These are phyloP conservation scores for Exophiala bonariae DNA, from an alignment of 2,329 filamentous ascomycete genomes.

Conservation along the genomic window DNA sequence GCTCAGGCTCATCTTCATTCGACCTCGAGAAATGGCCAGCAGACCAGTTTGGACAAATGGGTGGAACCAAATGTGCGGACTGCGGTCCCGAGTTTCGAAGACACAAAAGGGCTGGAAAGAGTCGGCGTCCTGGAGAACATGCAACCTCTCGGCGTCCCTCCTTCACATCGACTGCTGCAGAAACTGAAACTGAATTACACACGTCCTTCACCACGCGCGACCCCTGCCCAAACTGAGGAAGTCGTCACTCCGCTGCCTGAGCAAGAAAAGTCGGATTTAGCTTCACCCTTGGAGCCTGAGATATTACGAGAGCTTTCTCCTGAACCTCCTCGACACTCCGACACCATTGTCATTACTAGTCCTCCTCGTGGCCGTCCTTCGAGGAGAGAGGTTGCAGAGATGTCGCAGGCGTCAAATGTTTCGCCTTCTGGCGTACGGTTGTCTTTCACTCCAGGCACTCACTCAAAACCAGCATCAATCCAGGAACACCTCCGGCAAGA, in stretches of 20 bases:
- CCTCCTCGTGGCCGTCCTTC: slow-evolving; percentile 27
- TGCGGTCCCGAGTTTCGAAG: slow-evolving; percentile 70
- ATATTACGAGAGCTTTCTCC: slow-evolving; percentile 11
- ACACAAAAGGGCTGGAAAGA: slow-evolving; percentile 69
- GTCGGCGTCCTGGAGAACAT: slow-evolving; percentile 80
- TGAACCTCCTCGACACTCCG: slow-evolving; percentile 9
- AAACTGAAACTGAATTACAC: slow-evolving; percentile 43
- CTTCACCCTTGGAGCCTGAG: slow-evolving; percentile 20
- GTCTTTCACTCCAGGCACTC: slow-evolving; percentile 14
- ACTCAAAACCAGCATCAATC: slow-evolving; percentile 24
- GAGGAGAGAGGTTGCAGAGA: slow-evolving; percentile 24
- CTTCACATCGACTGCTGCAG: slow-evolving; percentile 61
- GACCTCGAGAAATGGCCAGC: slow-evolving; percentile 21
- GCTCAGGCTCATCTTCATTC: too few relatives aligned
- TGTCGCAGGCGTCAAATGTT: slow-evolving; percentile 13
- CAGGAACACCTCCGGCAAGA: slow-evolving; percentile 28
- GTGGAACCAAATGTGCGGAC: slow-evolving; percentile 57
- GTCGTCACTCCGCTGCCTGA: slow-evolving; percentile 19
- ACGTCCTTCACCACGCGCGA: slow-evolving; percentile 23
- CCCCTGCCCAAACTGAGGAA: slow-evolving; percentile 20
- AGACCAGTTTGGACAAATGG: slow-evolving; percentile 45
- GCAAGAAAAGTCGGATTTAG: slow-evolving; percentile 21
- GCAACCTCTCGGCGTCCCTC: slow-evolving; percentile 75
- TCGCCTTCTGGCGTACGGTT: slow-evolving; percentile 21
- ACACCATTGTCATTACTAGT: slow-evolving; percentile 25